Evolutionary conservation across 345 rosid genomes (phyloP), one percentile per base, ranked within the genome.

Genomic region (Salix viminalis): DNA sequence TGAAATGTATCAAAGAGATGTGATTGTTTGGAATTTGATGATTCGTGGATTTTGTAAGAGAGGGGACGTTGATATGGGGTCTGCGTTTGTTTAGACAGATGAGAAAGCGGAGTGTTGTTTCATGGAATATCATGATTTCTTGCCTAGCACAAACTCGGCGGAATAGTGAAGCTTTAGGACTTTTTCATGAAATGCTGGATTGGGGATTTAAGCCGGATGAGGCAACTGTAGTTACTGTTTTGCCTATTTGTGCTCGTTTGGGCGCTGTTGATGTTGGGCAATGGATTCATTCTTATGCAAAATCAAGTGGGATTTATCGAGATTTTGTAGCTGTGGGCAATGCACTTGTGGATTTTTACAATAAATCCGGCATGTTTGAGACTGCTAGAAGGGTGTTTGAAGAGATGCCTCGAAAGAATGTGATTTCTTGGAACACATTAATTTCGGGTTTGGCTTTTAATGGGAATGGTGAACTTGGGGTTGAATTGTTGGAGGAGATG

Each of bases 101-200:
- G 94, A 82, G 75, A 1, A 86, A 86, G 70, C 79, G 90, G 67
- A 90, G 85, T 76, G 77, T 88, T 61, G 91, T 89, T 36, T 81
- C 94, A 1, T 92, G 94, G 97, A 92, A 92, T 67, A 87, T 81
- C 18, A 86, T 92, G 87, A 89, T 92, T 5, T 87, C 89, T 62
- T 84, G 85, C 70, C 86, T 92, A 78, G 88, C 87, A 0, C 85
- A 81, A 64, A 79, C 86, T 70, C 90, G 94, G 48, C 84, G 91
- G 67, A 87, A 85, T 41, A 75, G 74, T 56, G 93, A 90, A 69
- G 97, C 94, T 69, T 82, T 90, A 79, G 77, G 67, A 21, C 86
- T 90, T 74, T 90, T 90, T 81, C 77, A 79, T 5, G 89, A 87
- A 82, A 90, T 92, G 97, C 65, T 84, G 54, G 89, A 85, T 54